These are phyloP conservation scores for Taphrina sp. DNA, from an alignment of 1,139 yeast genomes.

Conservation along the genomic window DNA sequence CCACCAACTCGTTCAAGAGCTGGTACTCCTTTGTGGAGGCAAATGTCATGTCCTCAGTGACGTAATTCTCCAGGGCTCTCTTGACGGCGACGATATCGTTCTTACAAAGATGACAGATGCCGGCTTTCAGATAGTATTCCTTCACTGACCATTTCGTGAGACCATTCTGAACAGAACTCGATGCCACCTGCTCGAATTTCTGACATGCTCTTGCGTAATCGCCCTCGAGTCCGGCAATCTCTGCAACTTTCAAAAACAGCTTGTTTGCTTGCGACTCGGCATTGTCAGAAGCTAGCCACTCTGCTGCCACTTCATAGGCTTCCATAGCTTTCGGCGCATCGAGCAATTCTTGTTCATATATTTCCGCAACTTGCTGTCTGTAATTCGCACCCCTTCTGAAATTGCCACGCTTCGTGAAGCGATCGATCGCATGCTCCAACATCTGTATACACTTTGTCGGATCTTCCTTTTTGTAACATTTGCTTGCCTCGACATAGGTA, in stretches of 20 bases:
- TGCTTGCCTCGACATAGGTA: constrained; percentile 85
- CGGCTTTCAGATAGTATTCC: constrained; percentile 82
- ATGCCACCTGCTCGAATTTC: constrained; percentile 34
- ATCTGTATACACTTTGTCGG: constrained; percentile 55
- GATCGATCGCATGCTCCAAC: constrained; percentile 70
- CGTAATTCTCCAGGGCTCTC: constrained; percentile 63
- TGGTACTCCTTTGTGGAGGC: constrained; percentile 72
- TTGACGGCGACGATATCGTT: constrained; percentile 79
- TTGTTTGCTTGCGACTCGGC: constrained; percentile 90
- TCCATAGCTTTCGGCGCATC: constrained; percentile 68
- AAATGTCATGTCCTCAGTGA: constrained; percentile 75
- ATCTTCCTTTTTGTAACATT: constrained; percentile 69
- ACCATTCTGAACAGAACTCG: constrained; percentile 60
- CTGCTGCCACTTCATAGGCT: constrained; percentile 91
- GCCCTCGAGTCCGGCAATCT: constrained; percentile 72
- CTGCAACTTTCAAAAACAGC: constrained; percentile 86
- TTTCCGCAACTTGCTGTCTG: constrained; percentile 82
- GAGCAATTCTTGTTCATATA: constrained; percentile 71
- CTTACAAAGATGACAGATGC: constrained; percentile 71
- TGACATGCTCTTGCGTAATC: constrained; percentile 47
- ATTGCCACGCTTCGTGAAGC: constrained; percentile 87
- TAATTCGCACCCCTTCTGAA: constrained; percentile 95
- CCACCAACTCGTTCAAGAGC: constrained; percentile 55
- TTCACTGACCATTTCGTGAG: constrained; percentile 87
- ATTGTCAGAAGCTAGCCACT: constrained; percentile 90